Percentiles rank a stretch among this genome's conserved stretches.
Conservation (phyloP, 495 filamentous ascomycete species). For the Penicillium turbatum region DNA sequence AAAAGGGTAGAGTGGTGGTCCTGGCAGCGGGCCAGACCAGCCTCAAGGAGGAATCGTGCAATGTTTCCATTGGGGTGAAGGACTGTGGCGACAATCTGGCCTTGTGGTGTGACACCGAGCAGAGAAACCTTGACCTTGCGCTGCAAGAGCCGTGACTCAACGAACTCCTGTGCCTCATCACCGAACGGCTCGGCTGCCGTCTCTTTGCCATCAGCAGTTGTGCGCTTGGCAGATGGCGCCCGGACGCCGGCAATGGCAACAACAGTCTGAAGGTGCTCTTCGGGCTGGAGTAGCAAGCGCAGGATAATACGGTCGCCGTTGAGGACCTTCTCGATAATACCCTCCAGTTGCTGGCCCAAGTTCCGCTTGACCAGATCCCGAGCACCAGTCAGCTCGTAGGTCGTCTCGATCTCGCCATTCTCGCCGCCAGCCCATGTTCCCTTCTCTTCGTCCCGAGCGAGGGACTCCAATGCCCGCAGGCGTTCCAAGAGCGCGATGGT, state of each 20-base stretch:
- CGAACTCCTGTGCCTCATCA: conserved; percentile 78
- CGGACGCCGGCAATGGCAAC: conserved; percentile 86
- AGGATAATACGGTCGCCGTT: conserved; percentile 84
- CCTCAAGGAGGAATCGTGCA: conserved; percentile 78
- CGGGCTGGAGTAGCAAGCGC: conserved; percentile 70
- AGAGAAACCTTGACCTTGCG: conserved; percentile 76
- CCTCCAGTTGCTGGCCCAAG: conserved; percentile 74
- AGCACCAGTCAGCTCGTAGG: conserved; percentile 70
- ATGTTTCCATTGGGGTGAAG: conserved; percentile 89
- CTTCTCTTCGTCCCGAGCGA: conserved; percentile 70
- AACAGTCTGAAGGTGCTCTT: conserved; percentile 78
- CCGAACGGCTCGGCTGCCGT: conserved; percentile 84
- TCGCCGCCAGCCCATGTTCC: conserved; percentile 66
- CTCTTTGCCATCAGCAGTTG: conserved; percentile 71
- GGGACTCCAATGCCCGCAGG: conserved; percentile 71
- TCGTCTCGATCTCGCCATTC: conserved; percentile 62
- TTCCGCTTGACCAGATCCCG: conserved; percentile 68
- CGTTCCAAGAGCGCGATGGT: conserved; percentile 64
- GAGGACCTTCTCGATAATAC: conserved; percentile 81
- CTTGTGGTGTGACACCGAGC: conserved; percentile 81
- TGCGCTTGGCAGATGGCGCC: conserved; percentile 78
- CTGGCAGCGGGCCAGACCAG: conserved; percentile 84
- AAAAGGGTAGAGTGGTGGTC: conserved; percentile 92
- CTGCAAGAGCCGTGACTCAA: conserved; percentile 79
- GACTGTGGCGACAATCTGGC: conserved; percentile 73